phyloP scores from a whole-genome alignment of 345 rosid genomes.

The Citrus glauca region DNA sequence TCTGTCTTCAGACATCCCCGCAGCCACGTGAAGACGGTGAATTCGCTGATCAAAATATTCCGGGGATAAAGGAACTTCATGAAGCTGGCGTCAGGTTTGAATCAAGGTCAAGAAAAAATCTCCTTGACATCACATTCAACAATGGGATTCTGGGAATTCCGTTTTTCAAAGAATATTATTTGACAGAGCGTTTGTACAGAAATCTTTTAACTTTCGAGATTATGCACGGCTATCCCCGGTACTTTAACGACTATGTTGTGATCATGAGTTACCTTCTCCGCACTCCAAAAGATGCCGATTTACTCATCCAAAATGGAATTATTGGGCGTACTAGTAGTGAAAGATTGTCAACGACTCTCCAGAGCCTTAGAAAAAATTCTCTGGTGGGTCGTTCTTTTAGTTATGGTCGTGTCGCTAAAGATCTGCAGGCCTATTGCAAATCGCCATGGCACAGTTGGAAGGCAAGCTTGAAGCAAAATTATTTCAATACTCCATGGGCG shows the following conservation, averaged over 20 bases:
- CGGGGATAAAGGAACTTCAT: not conserved
- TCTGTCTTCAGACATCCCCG: not conserved
- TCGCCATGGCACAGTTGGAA: constrained; percentile 5
- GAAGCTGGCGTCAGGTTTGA: not conserved
- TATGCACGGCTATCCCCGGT: too few species aligned
- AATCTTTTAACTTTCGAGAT: too few species aligned
- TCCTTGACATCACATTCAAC: not conserved
- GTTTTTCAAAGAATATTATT: too few species aligned
- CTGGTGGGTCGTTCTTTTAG: not conserved
- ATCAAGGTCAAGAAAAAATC: too few species aligned
- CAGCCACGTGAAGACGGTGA: not conserved
- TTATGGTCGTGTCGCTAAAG: not conserved
- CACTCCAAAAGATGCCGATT: too few species aligned
- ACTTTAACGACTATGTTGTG: too few species aligned
- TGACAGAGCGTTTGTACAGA: too few species aligned
- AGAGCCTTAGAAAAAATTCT: not conserved
- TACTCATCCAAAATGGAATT: too few species aligned
- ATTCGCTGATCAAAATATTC: not conserved
- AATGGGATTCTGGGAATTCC: not conserved
- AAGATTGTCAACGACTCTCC: constrained; percentile 5
- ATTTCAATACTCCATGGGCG: too few species aligned
- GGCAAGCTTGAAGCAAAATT: too few species aligned
- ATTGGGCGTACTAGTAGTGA: too few species aligned
- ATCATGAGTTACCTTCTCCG: too few species aligned
- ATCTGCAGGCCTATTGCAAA: constrained; percentile 5